Evolutionary conservation across 352 stramenopile species (phyloP).

Genomic region (Lagenidium giganteum): DNA sequence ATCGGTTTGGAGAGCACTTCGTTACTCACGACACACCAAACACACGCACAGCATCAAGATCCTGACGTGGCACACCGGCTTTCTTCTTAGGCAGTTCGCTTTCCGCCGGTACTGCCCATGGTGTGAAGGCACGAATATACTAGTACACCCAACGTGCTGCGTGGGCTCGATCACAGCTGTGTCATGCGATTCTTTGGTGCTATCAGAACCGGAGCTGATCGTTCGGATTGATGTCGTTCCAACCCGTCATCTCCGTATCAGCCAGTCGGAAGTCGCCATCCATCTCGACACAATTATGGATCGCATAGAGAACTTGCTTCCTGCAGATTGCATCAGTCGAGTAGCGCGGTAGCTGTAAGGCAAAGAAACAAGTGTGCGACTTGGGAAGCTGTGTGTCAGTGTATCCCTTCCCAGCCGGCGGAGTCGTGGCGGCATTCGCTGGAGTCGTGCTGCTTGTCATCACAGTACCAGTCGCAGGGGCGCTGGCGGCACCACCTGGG

Average conservation of each 20-base stretch:
- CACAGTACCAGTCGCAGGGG: neutral
- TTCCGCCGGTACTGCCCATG: too few species aligned
- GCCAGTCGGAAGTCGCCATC: conserved; percentile 84
- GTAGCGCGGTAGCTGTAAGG: conserved; percentile 73
- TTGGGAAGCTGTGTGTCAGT: conserved; percentile 68
- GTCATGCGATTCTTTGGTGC: too few species aligned
- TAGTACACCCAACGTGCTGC: too few species aligned
- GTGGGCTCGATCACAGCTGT: too few species aligned
- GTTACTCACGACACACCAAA: too few species aligned
- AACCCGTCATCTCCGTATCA: conserved; percentile 77
- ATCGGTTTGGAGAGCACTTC: too few species aligned
- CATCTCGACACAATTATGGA: conserved; percentile 87
- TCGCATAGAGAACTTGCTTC: conserved; percentile 68
- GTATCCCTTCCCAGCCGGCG: conserved; percentile 15
- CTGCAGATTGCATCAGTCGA: conserved; percentile 69
- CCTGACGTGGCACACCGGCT: too few species aligned
- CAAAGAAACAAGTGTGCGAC: conserved; percentile 88
- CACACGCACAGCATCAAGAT: too few species aligned
- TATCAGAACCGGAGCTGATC: conserved; percentile 56
- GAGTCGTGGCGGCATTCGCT: neutral
- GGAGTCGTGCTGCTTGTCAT: neutral
- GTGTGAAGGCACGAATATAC: too few species aligned
- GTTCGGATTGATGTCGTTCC: conserved; percentile 55
- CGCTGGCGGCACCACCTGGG: neutral
- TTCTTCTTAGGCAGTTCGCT: too few species aligned